These are phyloP conservation scores for Aspergillus fumigatus DNA, from an alignment of 2,329 filamentous ascomycete genomes.

Conservation along the genomic window DNA sequence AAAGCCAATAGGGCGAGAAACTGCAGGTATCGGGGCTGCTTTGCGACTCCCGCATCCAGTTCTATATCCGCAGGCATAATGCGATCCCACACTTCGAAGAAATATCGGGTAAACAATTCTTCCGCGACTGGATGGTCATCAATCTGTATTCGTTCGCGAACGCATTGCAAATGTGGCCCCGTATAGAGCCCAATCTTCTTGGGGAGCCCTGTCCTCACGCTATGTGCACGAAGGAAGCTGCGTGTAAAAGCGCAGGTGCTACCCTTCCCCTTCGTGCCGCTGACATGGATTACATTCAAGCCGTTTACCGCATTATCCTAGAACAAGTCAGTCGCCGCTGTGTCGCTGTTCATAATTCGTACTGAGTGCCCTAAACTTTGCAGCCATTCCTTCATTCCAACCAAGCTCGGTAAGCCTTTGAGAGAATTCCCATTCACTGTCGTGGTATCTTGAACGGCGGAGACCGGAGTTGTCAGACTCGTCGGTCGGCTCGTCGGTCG, in stretches of 20 bases:
- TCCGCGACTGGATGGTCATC: conserved; percentile 25
- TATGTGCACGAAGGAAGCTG: conserved; percentile 49
- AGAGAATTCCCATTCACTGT: conserved; percentile 9
- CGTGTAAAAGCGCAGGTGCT: conserved; percentile 61
- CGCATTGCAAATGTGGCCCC: conserved; percentile 24
- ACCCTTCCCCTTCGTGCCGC: conserved; percentile 74
- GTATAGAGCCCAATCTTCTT: conserved; percentile 23
- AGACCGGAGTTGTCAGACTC: neutral
- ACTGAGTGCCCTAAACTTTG: conserved; percentile 28
- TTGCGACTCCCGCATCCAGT: conserved; percentile 7
- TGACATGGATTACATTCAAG: conserved; percentile 66
- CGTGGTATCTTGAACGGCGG: neutral
- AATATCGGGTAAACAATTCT: conserved; percentile 17
- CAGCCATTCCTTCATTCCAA: conserved; percentile 31
- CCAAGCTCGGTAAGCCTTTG: conserved; percentile 25
- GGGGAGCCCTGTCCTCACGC: conserved; percentile 24
- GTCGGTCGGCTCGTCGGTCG: conserved; percentile 9
- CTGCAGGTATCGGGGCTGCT: conserved; percentile 44
- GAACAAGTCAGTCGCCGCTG: conserved; percentile 1
- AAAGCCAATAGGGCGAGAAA: conserved; percentile 61
- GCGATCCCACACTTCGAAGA: conserved; percentile 31
- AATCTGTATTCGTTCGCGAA: conserved; percentile 38
- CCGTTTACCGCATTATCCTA: conserved; percentile 47
- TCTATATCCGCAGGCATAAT: conserved; percentile 26
- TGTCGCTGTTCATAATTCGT: conserved; percentile 1